Evolutionary conservation across 495 filamentous ascomycete species (phyloP).

Genomic region (Geoglossum glabrum): DNA sequence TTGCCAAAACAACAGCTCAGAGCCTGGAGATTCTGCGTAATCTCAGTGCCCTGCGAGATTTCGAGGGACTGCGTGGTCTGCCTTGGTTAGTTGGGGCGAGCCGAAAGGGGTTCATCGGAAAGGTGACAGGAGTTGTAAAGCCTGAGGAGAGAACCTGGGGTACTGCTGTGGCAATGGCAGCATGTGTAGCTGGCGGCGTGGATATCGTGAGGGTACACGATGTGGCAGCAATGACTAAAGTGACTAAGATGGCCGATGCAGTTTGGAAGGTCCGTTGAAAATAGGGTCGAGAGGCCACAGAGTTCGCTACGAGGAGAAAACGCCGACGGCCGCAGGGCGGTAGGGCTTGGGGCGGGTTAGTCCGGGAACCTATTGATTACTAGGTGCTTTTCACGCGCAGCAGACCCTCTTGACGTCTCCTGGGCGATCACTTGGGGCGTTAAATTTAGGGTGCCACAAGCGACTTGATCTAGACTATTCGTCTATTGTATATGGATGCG

Average conservation of each 20-base stretch:
- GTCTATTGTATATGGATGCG: no score
- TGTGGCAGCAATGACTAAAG: constrained; percentile 73
- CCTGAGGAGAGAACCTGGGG: constrained; percentile 54
- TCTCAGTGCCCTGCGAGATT: constrained; percentile 38
- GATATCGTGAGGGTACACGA: constrained; percentile 94
- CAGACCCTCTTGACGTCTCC: no score
- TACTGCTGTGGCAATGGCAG: constrained; percentile 72
- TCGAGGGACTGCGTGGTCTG: constrained; percentile 44
- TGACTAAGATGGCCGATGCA: constrained; percentile 76
- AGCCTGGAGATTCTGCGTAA: constrained; percentile 61
- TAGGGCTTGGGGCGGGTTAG: no score
- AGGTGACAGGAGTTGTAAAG: constrained; percentile 55
- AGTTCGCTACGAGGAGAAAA: no score
- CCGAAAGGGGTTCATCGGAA: constrained; percentile 77
- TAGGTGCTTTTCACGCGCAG: no score
- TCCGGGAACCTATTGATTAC: no score
- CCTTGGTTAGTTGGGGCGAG: constrained; percentile 86
- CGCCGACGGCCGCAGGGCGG: no score
- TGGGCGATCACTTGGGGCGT: no score
- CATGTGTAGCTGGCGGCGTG: constrained; percentile 75
- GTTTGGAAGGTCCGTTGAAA: constrained; percentile 30
- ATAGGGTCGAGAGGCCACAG: no score
- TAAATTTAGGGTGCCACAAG: no score
- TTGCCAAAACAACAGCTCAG: constrained; percentile 64
- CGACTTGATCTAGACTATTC: no score